Base-by-base conservation (phyloP, 345 rosid genomes). In the Aurinia saxatilis region DNA sequence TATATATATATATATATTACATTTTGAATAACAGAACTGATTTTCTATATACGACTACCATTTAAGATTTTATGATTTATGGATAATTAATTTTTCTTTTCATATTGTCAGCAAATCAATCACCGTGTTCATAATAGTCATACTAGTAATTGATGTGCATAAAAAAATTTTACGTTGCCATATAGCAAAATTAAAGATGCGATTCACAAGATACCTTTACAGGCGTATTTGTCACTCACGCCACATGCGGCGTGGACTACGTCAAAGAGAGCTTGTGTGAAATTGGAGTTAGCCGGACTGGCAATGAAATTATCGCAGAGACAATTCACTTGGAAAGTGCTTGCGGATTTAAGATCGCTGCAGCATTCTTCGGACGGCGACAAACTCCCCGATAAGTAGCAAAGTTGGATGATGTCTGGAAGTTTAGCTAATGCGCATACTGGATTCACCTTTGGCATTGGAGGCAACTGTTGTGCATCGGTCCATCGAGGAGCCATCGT, bases 161-260 rank as follows among this genome's bases (percentile, higher is more conserved):
- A n/a, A n/a, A n/a, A n/a, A n/a, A n/a, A n/a, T n/a, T n/a, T n/a
- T n/a, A n/a, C n/a, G n/a, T n/a, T n/a, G n/a, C n/a, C n/a, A n/a
- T n/a, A n/a, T n/a, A n/a, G n/a, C n/a, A n/a, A n/a, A n/a, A n/a
- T n/a, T n/a, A n/a, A n/a, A n/a, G n/a, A n/a, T n/a, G n/a, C n/a
- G n/a, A n/a, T n/a, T n/a, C n/a, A n/a, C n/a, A n/a, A n/a, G n/a
- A 21, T 21, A 21, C 73, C 73, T 36, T 53, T 60, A 16, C 74
- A 70, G 0, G 57, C 39, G 2, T 46, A 21, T 47, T 70, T 70
- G 39, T 62, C 68, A 0, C 0, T 0, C 19, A 62, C 68, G 9
- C 45, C 64, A 62, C 74, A 70, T 4, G 17, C 1, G 27, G 0
- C 0, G 18, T 61, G 33, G 49, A 62, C 42, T 7, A 6, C 4